Percentiles rank a stretch among this genome's conserved stretches.
Evolutionary conservation across 2,329 filamentous ascomycete species (phyloP).

Genomic region (Escovopsis sp.): DNA sequence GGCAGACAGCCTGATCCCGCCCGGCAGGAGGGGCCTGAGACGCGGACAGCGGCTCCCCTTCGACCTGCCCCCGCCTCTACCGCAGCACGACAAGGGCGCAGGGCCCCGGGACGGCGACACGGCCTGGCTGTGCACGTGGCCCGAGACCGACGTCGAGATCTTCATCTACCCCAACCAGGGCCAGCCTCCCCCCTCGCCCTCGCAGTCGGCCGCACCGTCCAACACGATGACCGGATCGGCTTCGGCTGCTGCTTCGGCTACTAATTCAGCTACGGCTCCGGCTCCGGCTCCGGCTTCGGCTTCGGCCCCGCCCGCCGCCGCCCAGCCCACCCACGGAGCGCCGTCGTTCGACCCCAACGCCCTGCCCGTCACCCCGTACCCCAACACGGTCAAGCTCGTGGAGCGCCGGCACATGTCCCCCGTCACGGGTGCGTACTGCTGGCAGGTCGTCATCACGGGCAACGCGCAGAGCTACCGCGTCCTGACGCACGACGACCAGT

Average conservation of each 20-base stretch:
- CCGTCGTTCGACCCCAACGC: not conserved
- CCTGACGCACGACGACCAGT: conserved; percentile 21
- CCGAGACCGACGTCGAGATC: conserved; percentile 37
- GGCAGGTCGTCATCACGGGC: conserved; percentile 30
- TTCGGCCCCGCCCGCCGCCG: no score
- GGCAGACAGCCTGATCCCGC: conserved; percentile 21
- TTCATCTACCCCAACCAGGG: conserved; percentile 43
- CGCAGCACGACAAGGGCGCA: conserved; percentile 6
- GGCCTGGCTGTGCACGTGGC: conserved; percentile 46
- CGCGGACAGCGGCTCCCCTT: no score
- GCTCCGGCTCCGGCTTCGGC: no score
- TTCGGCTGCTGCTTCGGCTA: no score
- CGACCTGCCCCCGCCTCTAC: no score
- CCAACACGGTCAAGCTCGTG: conserved; percentile 38
- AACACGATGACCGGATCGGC: no score
- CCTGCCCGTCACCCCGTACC: conserved; percentile 21
- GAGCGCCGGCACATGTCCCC: conserved; percentile 30
- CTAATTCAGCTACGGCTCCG: no score
- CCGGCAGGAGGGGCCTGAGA: not conserved
- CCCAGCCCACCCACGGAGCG: no score
- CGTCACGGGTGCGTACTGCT: conserved; percentile 27
- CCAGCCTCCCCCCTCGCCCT: no score
- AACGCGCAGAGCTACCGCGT: conserved; percentile 22
- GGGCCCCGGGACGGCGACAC: conserved; percentile 31
- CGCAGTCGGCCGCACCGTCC: no score